Evolutionary conservation across 352 stramenopile genomes (phyloP).

Genomic region (Globisporangium paddicum): DNA sequence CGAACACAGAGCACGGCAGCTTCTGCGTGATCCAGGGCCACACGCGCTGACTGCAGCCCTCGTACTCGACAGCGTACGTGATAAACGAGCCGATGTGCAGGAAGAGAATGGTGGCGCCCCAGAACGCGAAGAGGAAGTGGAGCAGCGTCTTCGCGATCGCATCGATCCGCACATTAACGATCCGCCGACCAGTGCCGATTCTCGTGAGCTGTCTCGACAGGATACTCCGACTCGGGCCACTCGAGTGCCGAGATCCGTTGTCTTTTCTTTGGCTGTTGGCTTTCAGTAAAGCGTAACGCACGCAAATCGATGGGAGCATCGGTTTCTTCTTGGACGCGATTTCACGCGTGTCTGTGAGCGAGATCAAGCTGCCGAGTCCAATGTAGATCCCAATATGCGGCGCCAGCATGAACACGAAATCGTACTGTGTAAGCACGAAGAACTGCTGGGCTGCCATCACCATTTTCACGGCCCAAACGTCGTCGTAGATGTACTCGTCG

Average conservation of each 20-base stretch:
- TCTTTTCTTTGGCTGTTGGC: background rate
- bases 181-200: background rate
- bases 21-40: conserved; percentile 15
- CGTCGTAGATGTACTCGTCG: background rate
- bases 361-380: conserved; percentile 4
- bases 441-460: conserved; percentile 6
- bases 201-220: background rate
- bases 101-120: background rate
- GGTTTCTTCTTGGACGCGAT: background rate
- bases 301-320: background rate
- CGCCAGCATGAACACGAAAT: conserved; percentile 19
- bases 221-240: background rate
- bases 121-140: conserved; percentile 8
- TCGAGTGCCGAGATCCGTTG: background rate
- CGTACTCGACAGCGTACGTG: background rate
- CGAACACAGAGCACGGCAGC: conserved; percentile 17
- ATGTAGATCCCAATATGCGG: conserved; percentile 3
- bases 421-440: no score
- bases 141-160: background rate
- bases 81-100: background rate
- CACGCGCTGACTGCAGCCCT: conserved; percentile 13
- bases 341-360: background rate
- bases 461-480: conserved; percentile 6
- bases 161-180: background rate
- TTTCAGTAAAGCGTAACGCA: background rate